Evolutionary conservation across 75 land plant species (phyloP), one percentile per base, ranked within the genome.

Genomic region (Pseudotsuga menziesii): DNA sequence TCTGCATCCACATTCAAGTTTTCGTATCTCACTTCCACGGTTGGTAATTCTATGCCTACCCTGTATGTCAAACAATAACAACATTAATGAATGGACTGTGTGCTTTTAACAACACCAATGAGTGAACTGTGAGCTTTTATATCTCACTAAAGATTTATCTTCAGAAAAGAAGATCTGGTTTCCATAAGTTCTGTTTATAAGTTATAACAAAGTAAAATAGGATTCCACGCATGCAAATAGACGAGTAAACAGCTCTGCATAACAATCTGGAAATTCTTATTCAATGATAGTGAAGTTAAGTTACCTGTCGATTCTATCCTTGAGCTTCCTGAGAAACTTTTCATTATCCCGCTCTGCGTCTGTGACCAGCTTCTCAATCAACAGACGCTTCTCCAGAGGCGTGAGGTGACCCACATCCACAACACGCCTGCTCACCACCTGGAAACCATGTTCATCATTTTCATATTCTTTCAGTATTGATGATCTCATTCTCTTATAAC

Each of bases 301-400:
- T 44, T 77, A 92, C 94, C 79, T 92, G 87, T 89, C 92, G 0
- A 92, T 84, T 23, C 94, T 72, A n/a, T 80, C 55, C 17, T 88
- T 81, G 15, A 87, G 81, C 83, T 86, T 92, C 41, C 76, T 75
- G 26, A 89, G 78, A 52, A 92, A 78, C 58, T 67, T 61, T 59
- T 86, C 89, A 52, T 92, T 92, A 81, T 90, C 95, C 66, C 83
- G 67, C 52, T 92, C 95, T 22, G 83, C 80, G 39, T 88, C 88
- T 71, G 80, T 79, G 41, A 90, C 83, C 58, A 92, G 76, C 54
- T 85, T 86, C 57, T 92, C 91, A 5, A 90, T 85, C 52, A 90
- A 83, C 54, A 80, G 19, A 70, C 83, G 94, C 59, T 87, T 74
- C 75, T 92, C 92, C 29, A 82, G 11, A 11, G 75, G 82, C 52